Evolutionary conservation across 441 rosid genomes (phyloP).

Genomic region (Theobroma grandiflorum): DNA sequence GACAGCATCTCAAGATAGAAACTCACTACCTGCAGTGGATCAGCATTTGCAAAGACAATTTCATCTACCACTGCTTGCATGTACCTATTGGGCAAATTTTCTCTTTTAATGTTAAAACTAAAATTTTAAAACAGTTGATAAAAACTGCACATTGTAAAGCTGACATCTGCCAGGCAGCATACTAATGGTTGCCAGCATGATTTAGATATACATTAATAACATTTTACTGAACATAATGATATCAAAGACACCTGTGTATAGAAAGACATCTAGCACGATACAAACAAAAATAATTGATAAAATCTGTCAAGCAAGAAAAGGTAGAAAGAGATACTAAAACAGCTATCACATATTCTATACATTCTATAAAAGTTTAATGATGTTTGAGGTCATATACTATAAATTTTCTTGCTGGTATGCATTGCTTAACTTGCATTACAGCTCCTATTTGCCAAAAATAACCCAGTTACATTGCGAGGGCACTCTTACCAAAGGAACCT

Average conservation of each 20-base stretch:
- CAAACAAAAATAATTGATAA: background rate
- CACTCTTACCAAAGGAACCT: conserved; percentile 5
- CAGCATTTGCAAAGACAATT: conserved; percentile 68
- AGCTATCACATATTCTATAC: conserved; percentile 5
- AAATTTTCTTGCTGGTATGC: background rate
- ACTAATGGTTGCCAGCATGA: conserved; percentile 8
- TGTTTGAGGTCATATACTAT: background rate
- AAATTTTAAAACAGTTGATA: background rate
- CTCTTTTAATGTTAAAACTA: conserved; percentile 24
- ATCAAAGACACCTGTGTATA: background rate
- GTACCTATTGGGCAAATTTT: conserved; percentile 60
- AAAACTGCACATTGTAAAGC: conserved; percentile 12
- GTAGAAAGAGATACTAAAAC: background rate
- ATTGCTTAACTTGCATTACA: background rate
- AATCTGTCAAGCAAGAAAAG: conserved; percentile 9
- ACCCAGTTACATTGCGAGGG: background rate
- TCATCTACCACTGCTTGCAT: conserved; percentile 99
- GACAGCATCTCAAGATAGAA: conserved; percentile 26
- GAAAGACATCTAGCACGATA: conserved; percentile 10
- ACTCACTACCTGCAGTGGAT: conserved; percentile 69
- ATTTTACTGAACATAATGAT: background rate
- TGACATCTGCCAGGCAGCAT: background rate
- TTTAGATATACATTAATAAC: background rate
- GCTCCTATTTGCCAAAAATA: conserved; percentile 8
- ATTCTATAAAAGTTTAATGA: background rate